phyloP scores from a whole-genome alignment of 805 yeast species.

The Candida ipomoeae region DNA sequence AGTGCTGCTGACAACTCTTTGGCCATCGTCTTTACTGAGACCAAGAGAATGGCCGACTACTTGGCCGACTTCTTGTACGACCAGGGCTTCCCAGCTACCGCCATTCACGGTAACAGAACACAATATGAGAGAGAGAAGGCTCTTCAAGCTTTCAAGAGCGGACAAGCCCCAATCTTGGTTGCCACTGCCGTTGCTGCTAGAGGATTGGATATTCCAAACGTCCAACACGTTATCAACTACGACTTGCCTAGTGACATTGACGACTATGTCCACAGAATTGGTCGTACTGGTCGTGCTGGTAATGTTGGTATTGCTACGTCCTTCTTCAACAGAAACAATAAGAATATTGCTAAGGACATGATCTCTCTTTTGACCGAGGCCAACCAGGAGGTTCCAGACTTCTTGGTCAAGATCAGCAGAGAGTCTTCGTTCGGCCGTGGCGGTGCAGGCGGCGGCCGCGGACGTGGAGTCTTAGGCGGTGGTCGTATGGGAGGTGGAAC shows the following conservation, averaged over 20 bases:
- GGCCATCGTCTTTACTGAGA: constrained; percentile 94
- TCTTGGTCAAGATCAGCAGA: constrained; percentile 75
- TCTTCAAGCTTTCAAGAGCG: constrained; percentile 86
- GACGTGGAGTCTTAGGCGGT: constrained; percentile 49
- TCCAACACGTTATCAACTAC: constrained; percentile 94
- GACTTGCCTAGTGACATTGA: constrained; percentile 96
- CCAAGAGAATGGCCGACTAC: constrained; percentile 97
- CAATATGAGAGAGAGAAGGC: constrained; percentile 98
- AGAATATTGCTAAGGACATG: constrained; percentile 81
- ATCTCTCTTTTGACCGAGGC: constrained; percentile 88
- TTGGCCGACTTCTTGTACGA: constrained; percentile 86
- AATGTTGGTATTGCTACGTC: constrained; percentile 98
- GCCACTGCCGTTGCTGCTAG: constrained; percentile 99
- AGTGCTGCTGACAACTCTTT: constrained; percentile 76
- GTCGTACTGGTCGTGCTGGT: constrained; percentile 99
- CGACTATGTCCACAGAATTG: constrained; percentile 98
- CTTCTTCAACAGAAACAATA: constrained; percentile 94
- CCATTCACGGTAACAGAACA: constrained; percentile 98
- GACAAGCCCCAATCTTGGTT: constrained; percentile 89
- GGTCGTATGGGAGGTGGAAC: constrained; percentile 33
- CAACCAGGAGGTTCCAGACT: constrained; percentile 94
- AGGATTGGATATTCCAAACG: constrained; percentile 99
- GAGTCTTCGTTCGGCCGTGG: constrained; percentile 55
- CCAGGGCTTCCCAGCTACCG: constrained; percentile 93
- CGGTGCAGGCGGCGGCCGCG: constrained; percentile 36